Evolutionary conservation across 192 early-diverging fungal species (phyloP).

Genomic region (Mortierella hygrophila): DNA sequence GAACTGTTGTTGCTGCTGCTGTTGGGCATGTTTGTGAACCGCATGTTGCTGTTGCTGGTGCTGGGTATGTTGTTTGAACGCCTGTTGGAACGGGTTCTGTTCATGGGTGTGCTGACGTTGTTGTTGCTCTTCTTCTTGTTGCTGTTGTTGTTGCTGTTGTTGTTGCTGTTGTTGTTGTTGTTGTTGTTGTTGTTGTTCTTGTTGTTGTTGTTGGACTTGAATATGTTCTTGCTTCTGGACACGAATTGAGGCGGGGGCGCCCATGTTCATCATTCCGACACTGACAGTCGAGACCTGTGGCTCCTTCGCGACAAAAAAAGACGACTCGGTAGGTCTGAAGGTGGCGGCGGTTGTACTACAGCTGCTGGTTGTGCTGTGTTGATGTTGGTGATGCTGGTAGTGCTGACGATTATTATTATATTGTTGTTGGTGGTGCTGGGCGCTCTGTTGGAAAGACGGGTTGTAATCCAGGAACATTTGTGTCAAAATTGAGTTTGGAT

Average conservation of each 20-base stretch:
- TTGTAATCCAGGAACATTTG: constrained; percentile 27
- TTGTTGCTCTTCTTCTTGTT: background rate
- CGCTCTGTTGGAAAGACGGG: background rate
- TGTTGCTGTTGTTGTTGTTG: background rate
- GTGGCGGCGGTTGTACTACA: no score
- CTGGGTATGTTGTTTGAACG: background rate
- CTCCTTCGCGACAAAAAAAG: no score
- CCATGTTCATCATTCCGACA: no score
- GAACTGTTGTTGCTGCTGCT: background rate
- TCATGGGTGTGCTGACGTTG: background rate
- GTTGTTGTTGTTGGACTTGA: background rate
- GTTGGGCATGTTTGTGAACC: background rate
- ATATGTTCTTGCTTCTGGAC: no score
- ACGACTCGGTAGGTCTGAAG: no score
- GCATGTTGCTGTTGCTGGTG: background rate
- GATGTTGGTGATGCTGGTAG: background rate
- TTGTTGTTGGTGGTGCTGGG: background rate
- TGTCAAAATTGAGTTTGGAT: constrained; percentile 17
- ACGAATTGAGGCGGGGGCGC: no score
- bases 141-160: background rate
- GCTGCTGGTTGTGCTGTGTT: background rate
- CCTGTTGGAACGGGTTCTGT: background rate
- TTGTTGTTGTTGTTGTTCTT: background rate
- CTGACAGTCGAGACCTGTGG: no score
- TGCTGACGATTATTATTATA: background rate